Conservation (phyloP, 352 stramenopile species). For the Thalassiosira hispida region DNA sequence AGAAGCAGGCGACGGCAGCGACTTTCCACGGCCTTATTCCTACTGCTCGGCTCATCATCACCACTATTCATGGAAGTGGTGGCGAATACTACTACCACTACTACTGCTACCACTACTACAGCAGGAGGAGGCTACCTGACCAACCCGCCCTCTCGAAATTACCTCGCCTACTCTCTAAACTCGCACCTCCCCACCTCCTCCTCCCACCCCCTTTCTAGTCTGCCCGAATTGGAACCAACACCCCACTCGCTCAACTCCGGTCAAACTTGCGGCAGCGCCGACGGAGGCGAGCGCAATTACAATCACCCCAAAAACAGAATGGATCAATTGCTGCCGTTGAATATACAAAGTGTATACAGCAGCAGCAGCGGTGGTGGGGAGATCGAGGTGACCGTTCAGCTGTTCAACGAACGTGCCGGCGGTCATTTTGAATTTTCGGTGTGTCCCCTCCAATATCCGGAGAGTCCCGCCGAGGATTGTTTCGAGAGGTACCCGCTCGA, state of each 20-base stretch:
- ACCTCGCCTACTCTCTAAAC: constrained; percentile 15
- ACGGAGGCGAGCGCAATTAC: constrained; percentile 27
- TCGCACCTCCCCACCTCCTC: constrained; percentile 7
- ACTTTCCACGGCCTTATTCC: too few species aligned
- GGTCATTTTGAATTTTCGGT: constrained; percentile 31
- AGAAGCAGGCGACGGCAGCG: too few species aligned
- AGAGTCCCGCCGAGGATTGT: constrained; percentile 24
- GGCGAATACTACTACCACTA: too few species aligned
- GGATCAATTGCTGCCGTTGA: constrained; percentile 11
- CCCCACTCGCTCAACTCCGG: constrained; percentile 7
- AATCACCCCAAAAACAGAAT: constrained; percentile 11
- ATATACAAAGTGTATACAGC: constrained; percentile 15
- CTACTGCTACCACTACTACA: too few species aligned
- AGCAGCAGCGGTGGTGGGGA: neutral
- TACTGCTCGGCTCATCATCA: too few species aligned
- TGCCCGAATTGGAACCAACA: constrained; percentile 27
- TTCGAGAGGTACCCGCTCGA: constrained; percentile 20
- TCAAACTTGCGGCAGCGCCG: constrained; percentile 12
- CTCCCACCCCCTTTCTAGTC: neutral
- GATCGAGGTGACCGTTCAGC: constrained; percentile 1
- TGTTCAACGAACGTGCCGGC: constrained; percentile 1
- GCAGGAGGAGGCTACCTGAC: constrained; percentile 30
- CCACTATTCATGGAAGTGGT: too few species aligned
- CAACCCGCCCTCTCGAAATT: constrained; percentile 26
- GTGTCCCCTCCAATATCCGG: constrained; percentile 30